Evolutionary conservation across 306 rosid species (phyloP), one percentile per base, ranked within the genome.

Genomic region (Castanospermum australe): DNA sequence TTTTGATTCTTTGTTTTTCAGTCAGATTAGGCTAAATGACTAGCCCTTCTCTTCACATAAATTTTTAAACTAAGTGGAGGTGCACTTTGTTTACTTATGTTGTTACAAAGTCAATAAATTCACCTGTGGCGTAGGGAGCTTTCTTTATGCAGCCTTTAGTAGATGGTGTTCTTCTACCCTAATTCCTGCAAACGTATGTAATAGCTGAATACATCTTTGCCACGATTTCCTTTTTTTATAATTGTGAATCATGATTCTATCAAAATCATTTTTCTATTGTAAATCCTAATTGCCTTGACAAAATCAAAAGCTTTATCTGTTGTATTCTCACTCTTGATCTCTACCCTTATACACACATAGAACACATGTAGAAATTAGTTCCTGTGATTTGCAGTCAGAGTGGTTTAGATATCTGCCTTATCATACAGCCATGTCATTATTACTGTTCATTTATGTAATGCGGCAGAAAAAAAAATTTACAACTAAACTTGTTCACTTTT

Each of bases 331-430:
- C 30, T 57, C n/a, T 55, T 55, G 54, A 81, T 67, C 47, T 33
- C 69, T 66, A 4, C 69, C 60, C 44, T 54, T 21, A 20, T 44
- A 47, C 21, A 56, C 61, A 39, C n/a, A 55, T 15, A 25, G 30
- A 36, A 28, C 17, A 69, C 66, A 45, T 54, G 66, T 76, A 18
- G 47, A 54, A 75, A 62, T 75, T 59, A 35, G 64, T 67, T 79
- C 42, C 52, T 55, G 35, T 17, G 35, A 69, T 54, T 57, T 38
- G 38, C 36, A 21, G 35, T 73, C 52, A 14, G 33, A 73, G 66
- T 72, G 25, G 55, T 50, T 59, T 35, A 65, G 47, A 65, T 47
- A 12, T 80, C 76, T 56, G 74, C 35, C 48, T 76, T 84, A 47
- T 38, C 65, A 66, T 35, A 59, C 64, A 24, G 10, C 20, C 59